These are phyloP conservation scores for Boletellus ananas DNA, from an alignment of 768 basidiomycete species.

Conservation along the genomic window DNA sequence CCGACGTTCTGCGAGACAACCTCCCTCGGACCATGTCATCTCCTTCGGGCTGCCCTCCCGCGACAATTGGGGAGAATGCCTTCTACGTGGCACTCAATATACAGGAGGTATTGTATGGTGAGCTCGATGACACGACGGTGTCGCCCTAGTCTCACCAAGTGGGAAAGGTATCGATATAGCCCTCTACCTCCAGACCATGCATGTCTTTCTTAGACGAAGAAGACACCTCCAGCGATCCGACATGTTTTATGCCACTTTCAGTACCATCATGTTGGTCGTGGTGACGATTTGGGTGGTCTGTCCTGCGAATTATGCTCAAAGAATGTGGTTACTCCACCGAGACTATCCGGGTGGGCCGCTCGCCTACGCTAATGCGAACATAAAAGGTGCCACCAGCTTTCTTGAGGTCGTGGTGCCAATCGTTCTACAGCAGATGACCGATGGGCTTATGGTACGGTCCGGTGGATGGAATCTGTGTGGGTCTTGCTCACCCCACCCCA, in stretches of 20 bases:
- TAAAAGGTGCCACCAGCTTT: slow-evolving; percentile 14
- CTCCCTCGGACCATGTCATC: background rate
- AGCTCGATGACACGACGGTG: background rate
- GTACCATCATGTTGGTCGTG: slow-evolving; percentile 18
- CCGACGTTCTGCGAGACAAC: too few species aligned
- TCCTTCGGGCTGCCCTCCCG: background rate
- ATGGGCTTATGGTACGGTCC: slow-evolving; percentile 25
- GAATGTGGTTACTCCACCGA: slow-evolving; percentile 29
- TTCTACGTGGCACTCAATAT: background rate
- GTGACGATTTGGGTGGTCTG: slow-evolving; percentile 26
- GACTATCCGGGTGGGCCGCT: slow-evolving; percentile 29
- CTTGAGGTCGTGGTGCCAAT: slow-evolving; percentile 17
- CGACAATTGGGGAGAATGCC: too few species aligned
- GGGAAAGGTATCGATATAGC: slow-evolving; percentile 13
- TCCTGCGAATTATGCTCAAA: slow-evolving; percentile 13
- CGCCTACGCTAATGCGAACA: slow-evolving; percentile 14
- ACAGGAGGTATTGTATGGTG: background rate
- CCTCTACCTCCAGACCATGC: slow-evolving; percentile 17
- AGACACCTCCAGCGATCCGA: background rate
- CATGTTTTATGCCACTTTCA: slow-evolving; percentile 11
- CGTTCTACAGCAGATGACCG: slow-evolving; percentile 29
- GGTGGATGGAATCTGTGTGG: slow-evolving; percentile 9
- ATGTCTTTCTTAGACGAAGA: background rate
- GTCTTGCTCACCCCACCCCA: slow-evolving; percentile 8
- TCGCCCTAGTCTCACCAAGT: background rate